Base-by-base conservation (phyloP, 179 eudicot genomes). In the Dionaea muscipula region DNA sequence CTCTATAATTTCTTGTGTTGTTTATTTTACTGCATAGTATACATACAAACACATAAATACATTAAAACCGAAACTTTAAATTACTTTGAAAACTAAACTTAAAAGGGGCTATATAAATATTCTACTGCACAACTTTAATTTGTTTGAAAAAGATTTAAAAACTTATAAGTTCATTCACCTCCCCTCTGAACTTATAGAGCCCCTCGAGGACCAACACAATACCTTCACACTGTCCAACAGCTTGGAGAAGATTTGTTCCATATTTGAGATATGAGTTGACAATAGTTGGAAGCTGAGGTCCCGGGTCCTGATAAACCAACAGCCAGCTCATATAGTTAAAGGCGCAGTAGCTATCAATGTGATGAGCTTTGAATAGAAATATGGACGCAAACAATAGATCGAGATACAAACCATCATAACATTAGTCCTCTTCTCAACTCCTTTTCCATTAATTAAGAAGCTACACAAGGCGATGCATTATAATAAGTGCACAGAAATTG, bases 211-310 rank as follows among this genome's bases (percentile, higher is more conserved):
- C n/a, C n/a, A n/a, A n/a, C n/a, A 48, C 61, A 45, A 67, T 78
- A 91, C 98, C 94, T 53, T 61, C 75, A 57, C 73, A 88, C 53
- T 82, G 79, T 25, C 98, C 98, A 61, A 88, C 80, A 47, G 76
- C 94, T 75, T 91, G 98, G 69, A 91, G 84, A 57, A 91, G 78
- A 75, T 88, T 91, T 33, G 81, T 75, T 64, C 98, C 98, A 73
- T 70, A 81, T 57, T 68, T 80, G 13, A 91, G 81, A 71, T 72
- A 51, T 0, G 52, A 51, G 35, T 70, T 68, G 37, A 88, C 72
- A 7, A 37, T 5, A 39, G 93, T 82, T 47, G 98, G 98, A 57
- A 75, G 62, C 69, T 88, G 96, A 45, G 96, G 96, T 51, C 86
- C 89, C 9, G 56, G 65, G 48, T 81, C 94, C 98, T 91, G 64